Evolutionary conservation across 306 rosid species (phyloP).

Genomic region (Gynostemma pentaphyllum): DNA sequence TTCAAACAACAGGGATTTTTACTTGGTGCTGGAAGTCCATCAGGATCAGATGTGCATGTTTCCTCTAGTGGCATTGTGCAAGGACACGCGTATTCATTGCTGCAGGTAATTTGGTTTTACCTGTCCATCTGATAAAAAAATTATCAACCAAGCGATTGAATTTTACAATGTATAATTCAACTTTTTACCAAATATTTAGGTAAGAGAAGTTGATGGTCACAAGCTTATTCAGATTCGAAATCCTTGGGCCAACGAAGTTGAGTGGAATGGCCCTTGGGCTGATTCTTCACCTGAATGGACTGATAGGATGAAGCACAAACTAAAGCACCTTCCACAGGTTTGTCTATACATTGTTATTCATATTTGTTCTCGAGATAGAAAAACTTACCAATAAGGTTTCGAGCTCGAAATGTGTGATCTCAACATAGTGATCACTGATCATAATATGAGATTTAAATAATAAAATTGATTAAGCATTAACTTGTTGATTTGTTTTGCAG

Average conservation of each 20-base stretch:
- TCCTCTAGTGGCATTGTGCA: constrained; percentile 99
- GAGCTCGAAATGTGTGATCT: neutral
- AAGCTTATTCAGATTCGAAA: constrained; percentile 96
- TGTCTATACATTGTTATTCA: neutral
- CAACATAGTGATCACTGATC: neutral
- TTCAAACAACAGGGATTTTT: constrained; percentile 94
- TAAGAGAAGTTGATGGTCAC: constrained; percentile 94
- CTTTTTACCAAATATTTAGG: constrained; percentile 26
- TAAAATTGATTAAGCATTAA: constrained; percentile 2
- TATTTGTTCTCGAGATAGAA: neutral
- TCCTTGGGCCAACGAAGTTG: constrained; percentile 99
- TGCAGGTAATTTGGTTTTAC: constrained; percentile 47
- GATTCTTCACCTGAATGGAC: constrained; percentile 93
- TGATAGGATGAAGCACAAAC: constrained; percentile 95
- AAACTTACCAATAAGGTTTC: neutral
- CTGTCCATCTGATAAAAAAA: neutral
- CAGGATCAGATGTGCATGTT: constrained; percentile 93
- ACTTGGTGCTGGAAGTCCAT: constrained; percentile 98
- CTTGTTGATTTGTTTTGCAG: constrained; percentile 24
- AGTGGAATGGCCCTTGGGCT: constrained; percentile 99
- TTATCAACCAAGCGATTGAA: neutral
- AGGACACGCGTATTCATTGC: constrained; percentile 94
- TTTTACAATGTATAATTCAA: neutral
- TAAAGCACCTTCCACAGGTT: constrained; percentile 89
- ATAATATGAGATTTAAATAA: constrained; percentile 7